Evolutionary conservation across 2,329 filamentous ascomycete species (phyloP), one percentile per base, ranked within the genome.

Genomic region (Pseudogymnoascus sp.): DNA sequence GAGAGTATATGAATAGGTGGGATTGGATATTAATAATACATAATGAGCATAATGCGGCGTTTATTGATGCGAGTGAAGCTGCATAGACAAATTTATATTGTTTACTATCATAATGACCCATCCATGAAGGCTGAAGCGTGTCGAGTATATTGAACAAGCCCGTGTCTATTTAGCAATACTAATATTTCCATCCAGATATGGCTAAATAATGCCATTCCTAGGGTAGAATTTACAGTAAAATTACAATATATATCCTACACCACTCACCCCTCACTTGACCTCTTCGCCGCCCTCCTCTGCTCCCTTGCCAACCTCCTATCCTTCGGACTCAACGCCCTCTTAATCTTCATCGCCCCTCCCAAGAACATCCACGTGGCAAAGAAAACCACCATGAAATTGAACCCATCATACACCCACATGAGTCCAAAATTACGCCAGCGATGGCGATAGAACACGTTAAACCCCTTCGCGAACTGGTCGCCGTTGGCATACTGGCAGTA

Each of bases 381-480:
- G 65, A 82, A 84, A 7, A 84, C 79, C 0, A 79, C 72, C 0
- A 73, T 67, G 64, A 86, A 89, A 66, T 90, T 89, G 70, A 89
- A 89, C 1, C 81, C 71, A 19, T 87, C 83, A 69, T 83, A 90
- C 0, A 77, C 84, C 71, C 80, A 84, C 67, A 87, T 85, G 61
- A 88, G 84, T 1, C 86, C 78, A 73, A 87, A 89, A 64, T 88
- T 77, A 10, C 86, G 75, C 87, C 87, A 90, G 57, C 86, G 84
- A 61, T 88, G 74, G 1, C 72, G 72, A 57, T 87, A 85, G 60
- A 78, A 83, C 7, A 88, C 78, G 68, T 85, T 87, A 70, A 90
- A 86, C 0, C 77, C 76, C 0, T 71, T 72, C 0, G 73, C 71
- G 70, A 76, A 57, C 2, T 62, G 7, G 21, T 87, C 84, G 0